Conservation (phyloP, 345 rosid species). For the Reutealis trisperma region DNA sequence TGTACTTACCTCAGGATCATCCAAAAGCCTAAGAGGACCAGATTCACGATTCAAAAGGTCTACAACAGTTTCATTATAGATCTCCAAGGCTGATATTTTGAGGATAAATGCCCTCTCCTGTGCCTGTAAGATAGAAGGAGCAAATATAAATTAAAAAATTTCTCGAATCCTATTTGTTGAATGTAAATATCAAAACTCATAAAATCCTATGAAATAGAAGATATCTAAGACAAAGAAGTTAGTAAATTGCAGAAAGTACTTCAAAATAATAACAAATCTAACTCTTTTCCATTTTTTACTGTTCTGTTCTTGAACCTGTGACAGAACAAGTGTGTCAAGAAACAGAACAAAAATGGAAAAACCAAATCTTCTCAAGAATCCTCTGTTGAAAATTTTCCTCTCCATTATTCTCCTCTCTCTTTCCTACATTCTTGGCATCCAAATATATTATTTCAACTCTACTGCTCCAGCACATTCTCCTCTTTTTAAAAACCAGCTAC, state of each 20-base stretch:
- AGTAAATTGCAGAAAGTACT: too few relatives aligned
- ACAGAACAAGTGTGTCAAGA: too few relatives aligned
- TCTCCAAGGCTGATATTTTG: slow-evolving; percentile 89
- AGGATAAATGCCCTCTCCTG: slow-evolving; percentile 69
- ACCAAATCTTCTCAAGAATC: slow-evolving; percentile 13
- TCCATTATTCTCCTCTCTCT: slow-evolving; percentile 26
- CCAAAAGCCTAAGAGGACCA: slow-evolving; percentile 84
- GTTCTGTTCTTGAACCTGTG: too few relatives aligned
- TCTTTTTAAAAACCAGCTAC: background rate
- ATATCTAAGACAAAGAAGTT: too few relatives aligned
- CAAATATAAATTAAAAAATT: background rate
- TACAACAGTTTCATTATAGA: slow-evolving; percentile 83
- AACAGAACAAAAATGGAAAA: background rate
- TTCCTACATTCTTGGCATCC: slow-evolving; percentile 39
- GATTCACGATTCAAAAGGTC: slow-evolving; percentile 84
- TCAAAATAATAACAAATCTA: too few relatives aligned
- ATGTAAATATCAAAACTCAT: background rate
- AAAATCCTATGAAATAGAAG: too few relatives aligned
- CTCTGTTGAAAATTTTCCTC: slow-evolving; percentile 15
- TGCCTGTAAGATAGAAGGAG: slow-evolving; percentile 42
- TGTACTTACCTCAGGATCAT: slow-evolving; percentile 87
- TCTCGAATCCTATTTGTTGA: background rate
- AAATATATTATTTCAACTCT: slow-evolving; percentile 16
- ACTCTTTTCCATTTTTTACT: too few relatives aligned
- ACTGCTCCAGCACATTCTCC: background rate